Evolutionary conservation across 352 stramenopile species (phyloP), one percentile per base, ranked within the genome.

Genomic region (Thraustochytrium sp.): DNA sequence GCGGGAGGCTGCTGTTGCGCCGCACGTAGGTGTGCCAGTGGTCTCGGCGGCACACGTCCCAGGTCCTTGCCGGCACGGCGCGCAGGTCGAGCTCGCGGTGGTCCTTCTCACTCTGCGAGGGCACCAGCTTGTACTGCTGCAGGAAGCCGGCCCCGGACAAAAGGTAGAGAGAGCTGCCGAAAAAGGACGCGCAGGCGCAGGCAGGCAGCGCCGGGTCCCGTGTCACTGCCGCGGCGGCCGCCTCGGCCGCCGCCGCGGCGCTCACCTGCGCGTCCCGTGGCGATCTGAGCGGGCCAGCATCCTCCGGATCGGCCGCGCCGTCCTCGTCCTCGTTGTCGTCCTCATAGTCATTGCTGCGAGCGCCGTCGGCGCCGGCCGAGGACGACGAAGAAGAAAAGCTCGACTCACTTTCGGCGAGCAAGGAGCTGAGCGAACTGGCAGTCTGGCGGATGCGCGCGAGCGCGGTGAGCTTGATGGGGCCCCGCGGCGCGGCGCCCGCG

Each of bases 91-190:
- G 23, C 44, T 64, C 68, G 9, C 49, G 42, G 18, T 80, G 68
- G 37, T 80, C 68, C 26, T 46, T 9, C 31, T 63, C 44, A n/a
- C 9, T 55, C 4, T 21, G 34, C 8, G 34, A 18, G 4, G 68
- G 68, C 5, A 80, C 26, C 36, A 80, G 68, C 42, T 63, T 44
- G 68, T 65, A 72, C 42, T 80, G 68, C 68, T 80, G 34, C 4
- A 80, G 53, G 9, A 80, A 13, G 8, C 68, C 68, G 5, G 31
- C 2, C 21, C 31, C 34, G 51, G 44, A 63, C 11, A 80, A 23
- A 26, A 80, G 68, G 53, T 37, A 44, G 23, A 80, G 49, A 16
- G 31, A 80, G 2, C n/a, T 26, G 18, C 44, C 68, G 18, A 29
- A 16, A 44, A 80, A 80, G 49, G 11, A 75, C 1, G 59, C 59